Conservation (phyloP, 305 asterid genomes). For the Rubia tinctorum region DNA sequence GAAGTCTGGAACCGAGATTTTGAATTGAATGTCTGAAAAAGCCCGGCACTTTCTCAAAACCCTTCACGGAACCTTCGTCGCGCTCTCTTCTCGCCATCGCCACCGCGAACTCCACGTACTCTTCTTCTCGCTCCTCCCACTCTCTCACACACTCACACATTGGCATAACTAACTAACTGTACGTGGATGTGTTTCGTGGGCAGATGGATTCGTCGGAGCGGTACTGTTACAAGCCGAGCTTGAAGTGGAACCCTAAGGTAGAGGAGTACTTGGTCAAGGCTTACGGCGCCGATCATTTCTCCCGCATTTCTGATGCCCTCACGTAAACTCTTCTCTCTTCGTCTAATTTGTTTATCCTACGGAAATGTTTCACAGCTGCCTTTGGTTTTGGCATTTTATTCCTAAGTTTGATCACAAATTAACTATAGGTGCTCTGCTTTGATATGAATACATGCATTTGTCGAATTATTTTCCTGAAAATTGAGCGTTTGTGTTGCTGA, state of each 20-base stretch:
- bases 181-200: background rate
- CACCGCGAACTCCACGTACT: slow-evolving; percentile 1
- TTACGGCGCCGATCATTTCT: slow-evolving; percentile 76
- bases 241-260: slow-evolving; percentile 74
- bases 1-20: background rate
- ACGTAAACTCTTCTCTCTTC: slow-evolving; percentile 30
- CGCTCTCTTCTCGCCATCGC: background rate
- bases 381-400: background rate
- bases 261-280: slow-evolving; percentile 71
- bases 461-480: background rate
- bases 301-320: slow-evolving; percentile 65
- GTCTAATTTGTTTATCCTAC: background rate
- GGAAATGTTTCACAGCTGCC: background rate
- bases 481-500: background rate
- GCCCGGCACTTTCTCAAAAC: slow-evolving; percentile 16
- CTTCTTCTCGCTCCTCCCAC: background rate
- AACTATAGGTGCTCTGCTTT: background rate
- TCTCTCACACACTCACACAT: background rate
- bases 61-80: slow-evolving; percentile 7
- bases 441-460: too few species aligned
- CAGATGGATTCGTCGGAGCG: slow-evolving; percentile 79
- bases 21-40: slow-evolving; percentile 8
- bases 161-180: background rate
- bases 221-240: slow-evolving; percentile 60
- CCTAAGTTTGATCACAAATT: background rate